phyloP scores from a whole-genome alignment of 805 yeast species.

The Lipomyces lipofer region DNA sequence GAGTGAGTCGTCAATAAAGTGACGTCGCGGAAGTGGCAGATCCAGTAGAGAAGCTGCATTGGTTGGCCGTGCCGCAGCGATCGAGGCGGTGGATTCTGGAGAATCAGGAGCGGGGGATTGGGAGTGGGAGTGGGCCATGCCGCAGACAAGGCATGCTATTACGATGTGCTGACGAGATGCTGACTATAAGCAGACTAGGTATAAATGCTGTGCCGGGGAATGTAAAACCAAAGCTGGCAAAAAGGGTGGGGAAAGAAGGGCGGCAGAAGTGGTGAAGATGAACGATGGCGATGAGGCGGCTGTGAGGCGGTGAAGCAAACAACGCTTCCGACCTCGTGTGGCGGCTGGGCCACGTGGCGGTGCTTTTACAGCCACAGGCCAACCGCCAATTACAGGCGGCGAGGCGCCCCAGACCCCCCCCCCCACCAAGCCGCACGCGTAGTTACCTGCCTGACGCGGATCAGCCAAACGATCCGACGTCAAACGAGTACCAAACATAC shows the following conservation, averaged over 20 bases:
- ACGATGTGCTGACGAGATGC: background rate
- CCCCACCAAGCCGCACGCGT: too few species aligned
- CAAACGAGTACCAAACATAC: too few species aligned
- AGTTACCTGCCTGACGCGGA: too few species aligned
- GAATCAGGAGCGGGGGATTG: background rate
- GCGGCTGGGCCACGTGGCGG: background rate
- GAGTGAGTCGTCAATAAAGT: background rate
- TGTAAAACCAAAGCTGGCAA: background rate
- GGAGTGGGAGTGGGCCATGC: background rate
- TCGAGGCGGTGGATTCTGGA: background rate
- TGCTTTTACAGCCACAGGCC: background rate
- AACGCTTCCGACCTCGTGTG: background rate
- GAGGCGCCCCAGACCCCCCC: background rate
- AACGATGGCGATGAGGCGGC: background rate
- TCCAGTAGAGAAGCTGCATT: conserved; percentile 1
- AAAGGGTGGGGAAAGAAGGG: background rate
- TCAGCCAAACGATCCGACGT: too few species aligned
- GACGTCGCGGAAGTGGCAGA: background rate
- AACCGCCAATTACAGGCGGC: background rate
- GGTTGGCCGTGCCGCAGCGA: background rate
- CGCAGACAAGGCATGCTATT: background rate
- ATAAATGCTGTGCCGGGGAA: background rate
- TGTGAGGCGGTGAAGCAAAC: background rate
- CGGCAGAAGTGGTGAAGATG: background rate
- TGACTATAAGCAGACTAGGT: background rate